Evolutionary conservation across 129 eudicot species (phyloP), one percentile per base, ranked within the genome.

Genomic region (Logfia minima): DNA sequence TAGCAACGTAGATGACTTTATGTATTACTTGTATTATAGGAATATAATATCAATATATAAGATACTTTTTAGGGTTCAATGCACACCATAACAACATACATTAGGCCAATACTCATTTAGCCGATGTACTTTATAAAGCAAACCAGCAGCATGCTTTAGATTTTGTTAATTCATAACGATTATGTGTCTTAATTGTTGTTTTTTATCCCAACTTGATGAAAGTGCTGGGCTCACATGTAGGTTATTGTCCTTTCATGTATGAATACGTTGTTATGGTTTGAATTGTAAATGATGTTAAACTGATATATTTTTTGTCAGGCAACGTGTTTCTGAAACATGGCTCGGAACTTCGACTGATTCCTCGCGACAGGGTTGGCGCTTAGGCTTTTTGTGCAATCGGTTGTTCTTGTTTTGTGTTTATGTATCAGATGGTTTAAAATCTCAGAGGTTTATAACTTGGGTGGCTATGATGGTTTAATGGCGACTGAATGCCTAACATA

Each of bases 341-440:
- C 11, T 91, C 98, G 55, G 98, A 93, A 59, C 71, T 90, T 75
- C 96, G 97, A 37, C 71, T 93, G 89, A 93, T 93, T 82, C 98
- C 98, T 69, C 98, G 97, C 9, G 98, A 93, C 58, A 91, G 98
- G 79, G 98, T 94, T 83, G 98, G 98, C 64, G 84, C 92, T 16
- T 79, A 79, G 52, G 70, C 19, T 1, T 5, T 62, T 26, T 62
- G 45, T 11, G 45, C 13, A 18, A 14, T 31, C 11, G 45, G 8
- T 14, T 29, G 66, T 62, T 62, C 23, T 64, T 41, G 48, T 64
- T 8, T 64, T 14, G 31, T 31, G 21, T 65, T 62, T 66, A 34
- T 66, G 43, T 66, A 16, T 62, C n/a, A 5, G 67, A 26, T 62
- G 67, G n/a, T 60, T 62, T 23, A 14, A 48, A 48, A 48, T 48